Conservation (phyloP, 768 basidiomycete genomes). For the Trametopsis cervina region DNA sequence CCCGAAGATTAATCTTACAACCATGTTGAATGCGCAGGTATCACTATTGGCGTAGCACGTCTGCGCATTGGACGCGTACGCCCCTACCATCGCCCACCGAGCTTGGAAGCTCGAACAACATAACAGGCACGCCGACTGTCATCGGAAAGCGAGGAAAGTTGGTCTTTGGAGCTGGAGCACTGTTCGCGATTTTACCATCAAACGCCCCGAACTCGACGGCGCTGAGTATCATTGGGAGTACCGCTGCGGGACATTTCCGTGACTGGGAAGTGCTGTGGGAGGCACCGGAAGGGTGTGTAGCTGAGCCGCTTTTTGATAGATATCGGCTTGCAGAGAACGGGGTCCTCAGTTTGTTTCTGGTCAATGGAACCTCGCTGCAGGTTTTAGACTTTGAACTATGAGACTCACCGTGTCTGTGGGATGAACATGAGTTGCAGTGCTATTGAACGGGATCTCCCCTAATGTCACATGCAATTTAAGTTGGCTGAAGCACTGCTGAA, state of each 20-base stretch:
- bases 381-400: conserved; percentile 21
- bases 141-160: conserved; percentile 34
- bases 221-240: conserved; percentile 25
- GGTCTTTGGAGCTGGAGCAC: conserved; percentile 15
- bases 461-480: too few species aligned
- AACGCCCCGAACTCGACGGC: conserved; percentile 28
- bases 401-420: too few species aligned
- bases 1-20: neutral
- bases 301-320: conserved; percentile 30
- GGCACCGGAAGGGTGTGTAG: conserved; percentile 22
- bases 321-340: conserved; percentile 25
- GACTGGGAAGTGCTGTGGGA: conserved; percentile 29
- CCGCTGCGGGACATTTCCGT: conserved; percentile 25
- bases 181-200: conserved; percentile 28
- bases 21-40: conserved; percentile 19
- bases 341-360: conserved; percentile 27
- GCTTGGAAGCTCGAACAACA: conserved; percentile 25
- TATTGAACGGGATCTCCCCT: too few species aligned
- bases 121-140: conserved; percentile 29
- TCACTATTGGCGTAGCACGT: conserved; percentile 26
- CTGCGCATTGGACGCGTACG: conserved; percentile 26
- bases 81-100: conserved; percentile 22
- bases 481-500: too few species aligned
- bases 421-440: too few species aligned
- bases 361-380: conserved; percentile 25